phyloP scores from a whole-genome alignment of 129 eudicot species.

The Silybum marianum region DNA sequence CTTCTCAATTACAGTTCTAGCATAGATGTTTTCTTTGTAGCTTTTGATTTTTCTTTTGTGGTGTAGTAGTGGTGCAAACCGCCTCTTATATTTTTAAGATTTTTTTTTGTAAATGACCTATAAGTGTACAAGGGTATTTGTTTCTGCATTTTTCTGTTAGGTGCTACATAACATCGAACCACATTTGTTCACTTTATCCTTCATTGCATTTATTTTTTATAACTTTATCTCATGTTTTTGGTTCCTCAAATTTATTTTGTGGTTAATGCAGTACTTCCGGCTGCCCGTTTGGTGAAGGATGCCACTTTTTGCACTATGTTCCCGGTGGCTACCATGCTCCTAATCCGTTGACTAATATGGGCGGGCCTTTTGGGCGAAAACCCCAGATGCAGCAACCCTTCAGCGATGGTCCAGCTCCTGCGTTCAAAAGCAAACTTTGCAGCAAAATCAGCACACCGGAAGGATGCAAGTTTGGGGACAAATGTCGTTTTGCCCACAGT shows the following conservation, averaged over 20 bases:
- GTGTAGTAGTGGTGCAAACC: neutral
- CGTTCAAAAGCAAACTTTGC: conserved; percentile 49
- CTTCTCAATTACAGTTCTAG: neutral
- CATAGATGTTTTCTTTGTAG: neutral
- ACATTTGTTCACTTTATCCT: neutral
- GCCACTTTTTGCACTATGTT: conserved; percentile 60
- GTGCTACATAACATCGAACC: neutral
- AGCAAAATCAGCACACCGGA: conserved; percentile 50
- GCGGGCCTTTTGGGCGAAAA: conserved; percentile 38
- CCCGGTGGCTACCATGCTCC: conserved; percentile 59
- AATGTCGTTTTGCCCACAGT: conserved; percentile 62
- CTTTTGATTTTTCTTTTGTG: neutral
- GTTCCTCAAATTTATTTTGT: neutral
- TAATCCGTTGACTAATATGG: conserved; percentile 40
- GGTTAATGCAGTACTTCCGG: conserved; percentile 55
- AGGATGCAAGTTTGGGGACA: conserved; percentile 66
- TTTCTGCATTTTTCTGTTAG: too few species aligned
- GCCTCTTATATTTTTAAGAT: neutral
- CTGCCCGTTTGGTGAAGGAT: conserved; percentile 59
- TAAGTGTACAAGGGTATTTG: neutral
- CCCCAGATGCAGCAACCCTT: conserved; percentile 33
- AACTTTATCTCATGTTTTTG: neutral
- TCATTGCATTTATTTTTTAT: neutral
- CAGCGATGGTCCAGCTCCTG: conserved; percentile 46
- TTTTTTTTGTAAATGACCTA: too few species aligned